phyloP scores from a whole-genome alignment of 345 rosid species.

The Nasturtium officinale region DNA sequence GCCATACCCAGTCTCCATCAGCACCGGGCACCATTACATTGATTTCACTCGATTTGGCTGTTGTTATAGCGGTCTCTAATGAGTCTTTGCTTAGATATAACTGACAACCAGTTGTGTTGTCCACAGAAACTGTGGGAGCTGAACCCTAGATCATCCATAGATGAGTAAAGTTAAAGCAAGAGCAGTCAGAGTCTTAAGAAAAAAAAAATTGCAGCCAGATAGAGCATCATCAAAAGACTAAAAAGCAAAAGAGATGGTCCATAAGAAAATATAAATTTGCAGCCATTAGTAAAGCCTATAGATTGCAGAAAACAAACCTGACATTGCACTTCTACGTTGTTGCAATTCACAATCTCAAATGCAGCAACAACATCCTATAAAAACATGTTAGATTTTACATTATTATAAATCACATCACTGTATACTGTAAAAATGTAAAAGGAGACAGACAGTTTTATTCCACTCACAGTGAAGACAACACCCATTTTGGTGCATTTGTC shows the following conservation, averaged over 20 bases:
- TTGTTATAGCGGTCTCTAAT: slow-evolving; percentile 73
- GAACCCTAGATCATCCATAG: slow-evolving; percentile 62
- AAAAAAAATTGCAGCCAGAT: background rate
- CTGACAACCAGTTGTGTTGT: slow-evolving; percentile 89
- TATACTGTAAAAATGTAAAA: background rate
- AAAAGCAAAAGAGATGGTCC: slow-evolving; percentile 1
- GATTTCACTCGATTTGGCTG: slow-evolving; percentile 94
- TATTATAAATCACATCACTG: slow-evolving; percentile 1
- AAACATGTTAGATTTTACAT: slow-evolving; percentile 14
- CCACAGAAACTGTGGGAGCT: slow-evolving; percentile 94
- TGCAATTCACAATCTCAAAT: slow-evolving; percentile 94
- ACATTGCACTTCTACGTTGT: slow-evolving; percentile 92
- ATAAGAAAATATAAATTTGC: background rate
- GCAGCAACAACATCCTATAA: slow-evolving; percentile 98
- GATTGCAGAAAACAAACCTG: slow-evolving; percentile 61
- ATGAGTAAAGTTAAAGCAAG: slow-evolving; percentile 18
- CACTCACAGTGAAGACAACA: slow-evolving; percentile 78
- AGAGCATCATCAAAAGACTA: background rate
- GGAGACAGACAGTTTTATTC: slow-evolving; percentile 5
- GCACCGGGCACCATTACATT: slow-evolving; percentile 84
- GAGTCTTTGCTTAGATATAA: slow-evolving; percentile 81
- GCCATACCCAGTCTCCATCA: slow-evolving; percentile 80
- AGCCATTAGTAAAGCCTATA: background rate
- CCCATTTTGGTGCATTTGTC: slow-evolving; percentile 97
- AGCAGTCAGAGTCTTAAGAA: background rate